These are phyloP conservation scores for Bauhinia variegata DNA, from an alignment of 306 rosid species.

Conservation along the genomic window DNA sequence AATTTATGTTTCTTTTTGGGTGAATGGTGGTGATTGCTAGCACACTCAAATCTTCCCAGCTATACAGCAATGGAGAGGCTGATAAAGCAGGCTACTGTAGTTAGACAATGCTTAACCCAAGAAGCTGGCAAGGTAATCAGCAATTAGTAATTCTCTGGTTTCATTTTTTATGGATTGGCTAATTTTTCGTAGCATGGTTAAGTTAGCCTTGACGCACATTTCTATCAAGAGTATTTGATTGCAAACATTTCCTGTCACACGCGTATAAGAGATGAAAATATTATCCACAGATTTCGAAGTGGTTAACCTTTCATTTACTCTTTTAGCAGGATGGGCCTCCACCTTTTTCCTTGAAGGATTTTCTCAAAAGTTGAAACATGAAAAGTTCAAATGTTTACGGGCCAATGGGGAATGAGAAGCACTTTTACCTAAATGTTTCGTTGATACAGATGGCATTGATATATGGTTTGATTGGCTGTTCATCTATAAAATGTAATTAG, in stretches of 20 bases:
- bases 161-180: conserved; percentile 14
- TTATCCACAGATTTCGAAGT: neutral
- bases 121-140: conserved; percentile 70
- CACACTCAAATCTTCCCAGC: conserved; percentile 70
- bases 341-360: conserved; percentile 72
- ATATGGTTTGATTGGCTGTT: conserved; percentile 35
- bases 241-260: neutral
- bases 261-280: neutral
- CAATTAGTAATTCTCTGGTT: conserved; percentile 17
- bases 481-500: conserved; percentile 25
- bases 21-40: conserved; percentile 55
- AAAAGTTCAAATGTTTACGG: conserved; percentile 27
- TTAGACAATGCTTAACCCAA: conserved; percentile 68
- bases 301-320: conserved; percentile 30
- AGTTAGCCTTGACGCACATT: neutral
- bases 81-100: conserved; percentile 78
- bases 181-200: conserved; percentile 6
- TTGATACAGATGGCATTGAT: conserved; percentile 36
- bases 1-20: neutral
- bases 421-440: conserved; percentile 31
- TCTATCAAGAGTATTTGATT: conserved; percentile 13
- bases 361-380: conserved; percentile 62
- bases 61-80: conserved; percentile 86
- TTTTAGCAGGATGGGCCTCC: conserved; percentile 70
- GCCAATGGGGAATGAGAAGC: conserved; percentile 32